Evolutionary conservation across 495 filamentous ascomycete genomes (phyloP).

Genomic region (Neurospora sp.): DNA sequence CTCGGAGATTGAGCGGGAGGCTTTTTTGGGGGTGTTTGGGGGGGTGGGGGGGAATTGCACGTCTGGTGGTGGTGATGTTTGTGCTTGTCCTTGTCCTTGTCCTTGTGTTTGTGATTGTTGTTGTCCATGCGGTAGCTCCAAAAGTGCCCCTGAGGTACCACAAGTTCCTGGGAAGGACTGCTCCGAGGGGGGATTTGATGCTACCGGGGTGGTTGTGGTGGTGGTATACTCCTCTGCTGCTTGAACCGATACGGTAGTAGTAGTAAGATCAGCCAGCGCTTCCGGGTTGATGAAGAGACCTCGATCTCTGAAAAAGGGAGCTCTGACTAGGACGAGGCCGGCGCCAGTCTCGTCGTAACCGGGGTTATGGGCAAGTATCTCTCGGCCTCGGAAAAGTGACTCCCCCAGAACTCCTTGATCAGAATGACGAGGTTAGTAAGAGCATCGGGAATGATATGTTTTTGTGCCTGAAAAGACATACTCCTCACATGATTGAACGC

Average conservation of each 20-base stretch:
- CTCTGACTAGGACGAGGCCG: conserved; percentile 2
- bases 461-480: not conserved
- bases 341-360: not conserved
- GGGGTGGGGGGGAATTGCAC: not conserved
- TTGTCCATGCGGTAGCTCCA: not conserved
- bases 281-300: not conserved
- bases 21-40: not conserved
- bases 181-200: not conserved
- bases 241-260: not conserved
- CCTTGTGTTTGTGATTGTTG: not conserved
- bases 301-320: not conserved
- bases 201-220: not conserved
- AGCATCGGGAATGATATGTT: not conserved
- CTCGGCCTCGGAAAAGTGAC: not conserved
- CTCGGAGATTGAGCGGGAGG: not conserved
- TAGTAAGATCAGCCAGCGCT: not conserved
- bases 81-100: not conserved
- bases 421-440: not conserved
- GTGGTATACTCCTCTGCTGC: not conserved
- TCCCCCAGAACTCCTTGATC: not conserved
- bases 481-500: conserved; percentile 2
- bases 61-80: not conserved
- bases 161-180: not conserved
- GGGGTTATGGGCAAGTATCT: not conserved
- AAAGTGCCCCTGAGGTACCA: not conserved